These are phyloP conservation scores for Solanum appendiculatum DNA, from an alignment of 257 asterid species.

Conservation along the genomic window DNA sequence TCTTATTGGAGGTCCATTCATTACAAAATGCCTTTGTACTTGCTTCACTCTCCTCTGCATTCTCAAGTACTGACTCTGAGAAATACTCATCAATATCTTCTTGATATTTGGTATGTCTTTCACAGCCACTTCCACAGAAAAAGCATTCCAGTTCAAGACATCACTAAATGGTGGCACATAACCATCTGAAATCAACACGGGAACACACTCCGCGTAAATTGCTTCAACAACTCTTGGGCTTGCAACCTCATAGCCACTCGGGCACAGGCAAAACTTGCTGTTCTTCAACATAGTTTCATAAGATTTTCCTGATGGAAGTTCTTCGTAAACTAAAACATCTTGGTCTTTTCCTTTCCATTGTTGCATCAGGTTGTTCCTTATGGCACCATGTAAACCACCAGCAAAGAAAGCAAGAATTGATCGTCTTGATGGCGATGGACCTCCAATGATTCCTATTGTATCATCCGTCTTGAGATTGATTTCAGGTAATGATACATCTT, in stretches of 20 bases:
- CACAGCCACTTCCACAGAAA: neutral
- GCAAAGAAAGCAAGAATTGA: constrained; percentile 68
- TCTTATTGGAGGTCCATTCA: constrained; percentile 54
- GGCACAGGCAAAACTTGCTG: constrained; percentile 29
- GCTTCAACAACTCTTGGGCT: constrained; percentile 39
- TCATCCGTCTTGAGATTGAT: constrained; percentile 60
- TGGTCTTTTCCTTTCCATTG: constrained; percentile 53
- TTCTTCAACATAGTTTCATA: constrained; percentile 19
- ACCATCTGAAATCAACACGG: constrained; percentile 29
- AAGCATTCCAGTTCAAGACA: neutral
- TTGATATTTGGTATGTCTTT: constrained; percentile 8
- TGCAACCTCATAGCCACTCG: constrained; percentile 43
- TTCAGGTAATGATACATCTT: constrained; percentile 62
- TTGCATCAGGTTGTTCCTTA: constrained; percentile 38
- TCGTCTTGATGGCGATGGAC: constrained; percentile 48
- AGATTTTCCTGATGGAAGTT: constrained; percentile 14
- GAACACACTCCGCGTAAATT: constrained; percentile 32
- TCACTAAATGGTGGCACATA: constrained; percentile 21
- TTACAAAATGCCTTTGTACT: constrained; percentile 53
- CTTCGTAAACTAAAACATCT: constrained; percentile 20
- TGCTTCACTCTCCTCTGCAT: constrained; percentile 10
- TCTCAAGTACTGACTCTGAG: neutral
- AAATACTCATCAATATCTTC: constrained; percentile 8
- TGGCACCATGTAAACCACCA: constrained; percentile 64
- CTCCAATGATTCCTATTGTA: constrained; percentile 49